Percentiles rank a stretch among this genome's conserved stretches.
Evolutionary conservation across 2,329 filamentous ascomycete genomes (phyloP).

Genomic region (Penicillium corylophilum): DNA sequence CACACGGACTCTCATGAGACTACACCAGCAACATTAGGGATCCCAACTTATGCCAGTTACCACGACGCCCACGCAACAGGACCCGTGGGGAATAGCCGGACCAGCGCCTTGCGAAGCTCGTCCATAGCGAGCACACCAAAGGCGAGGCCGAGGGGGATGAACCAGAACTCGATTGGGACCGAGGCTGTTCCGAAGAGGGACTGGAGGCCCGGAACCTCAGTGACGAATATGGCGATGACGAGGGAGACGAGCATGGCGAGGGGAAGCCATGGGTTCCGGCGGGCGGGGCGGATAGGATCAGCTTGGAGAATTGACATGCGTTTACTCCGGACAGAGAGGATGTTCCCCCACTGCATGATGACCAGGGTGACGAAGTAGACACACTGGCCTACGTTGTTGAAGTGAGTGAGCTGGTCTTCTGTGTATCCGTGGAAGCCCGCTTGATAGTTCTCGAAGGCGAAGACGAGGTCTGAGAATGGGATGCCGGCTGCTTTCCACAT

Average conservation of each 20-base stretch:
- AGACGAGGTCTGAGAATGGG: conserved; percentile 49
- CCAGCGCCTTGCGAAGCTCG: conserved; percentile 53
- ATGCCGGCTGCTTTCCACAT: conserved; percentile 51
- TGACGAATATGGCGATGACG: conserved; percentile 55
- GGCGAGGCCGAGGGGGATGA: conserved; percentile 53
- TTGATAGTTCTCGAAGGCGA: conserved; percentile 51
- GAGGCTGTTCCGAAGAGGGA: conserved; percentile 49
- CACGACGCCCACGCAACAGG: conserved; percentile 51
- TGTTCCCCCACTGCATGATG: conserved; percentile 56
- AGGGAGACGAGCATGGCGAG: conserved; percentile 50
- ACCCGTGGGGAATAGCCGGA: conserved; percentile 48
- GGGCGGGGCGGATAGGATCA: conserved; percentile 48
- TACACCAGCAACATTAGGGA: background rate
- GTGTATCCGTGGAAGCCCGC: conserved; percentile 54
- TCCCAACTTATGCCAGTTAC: conserved; percentile 29
- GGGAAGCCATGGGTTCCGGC: conserved; percentile 53
- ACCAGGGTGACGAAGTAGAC: conserved; percentile 58
- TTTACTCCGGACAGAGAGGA: conserved; percentile 53
- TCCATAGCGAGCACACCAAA: conserved; percentile 54
- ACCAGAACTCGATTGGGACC: conserved; percentile 54
- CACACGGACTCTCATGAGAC: background rate
- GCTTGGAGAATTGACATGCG: conserved; percentile 54
- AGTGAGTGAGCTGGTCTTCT: conserved; percentile 45
- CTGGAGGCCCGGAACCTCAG: conserved; percentile 53
- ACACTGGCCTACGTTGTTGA: conserved; percentile 52